Evolutionary conservation across 2,329 filamentous ascomycete species (phyloP).

Genomic region (Cladosporium sp.): DNA sequence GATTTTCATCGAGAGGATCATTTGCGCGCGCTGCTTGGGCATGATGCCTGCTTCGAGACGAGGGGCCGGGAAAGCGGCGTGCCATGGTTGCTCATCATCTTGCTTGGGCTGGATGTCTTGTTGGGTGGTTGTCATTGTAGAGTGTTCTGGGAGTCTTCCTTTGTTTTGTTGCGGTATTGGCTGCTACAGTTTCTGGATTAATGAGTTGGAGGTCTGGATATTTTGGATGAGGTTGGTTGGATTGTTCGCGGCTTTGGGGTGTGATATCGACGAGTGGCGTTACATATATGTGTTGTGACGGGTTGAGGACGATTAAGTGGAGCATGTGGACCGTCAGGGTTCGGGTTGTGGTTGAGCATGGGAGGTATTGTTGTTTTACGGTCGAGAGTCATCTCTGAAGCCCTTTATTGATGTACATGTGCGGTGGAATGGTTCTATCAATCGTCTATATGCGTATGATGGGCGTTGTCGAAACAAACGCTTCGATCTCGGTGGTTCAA

Average conservation of each 20-base stretch:
- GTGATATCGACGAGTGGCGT: not conserved
- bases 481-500: not conserved
- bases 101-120: not conserved
- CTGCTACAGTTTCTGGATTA: no score
- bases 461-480: not conserved
- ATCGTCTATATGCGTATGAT: not conserved
- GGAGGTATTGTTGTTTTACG: not conserved
- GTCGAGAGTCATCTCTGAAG: not conserved
- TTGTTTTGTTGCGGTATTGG: not conserved
- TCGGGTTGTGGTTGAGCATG: not conserved
- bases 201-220: not conserved
- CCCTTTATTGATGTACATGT: not conserved
- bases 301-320: not conserved
- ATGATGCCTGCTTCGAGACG: constrained; percentile 40
- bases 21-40: constrained; percentile 40
- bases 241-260: not conserved
- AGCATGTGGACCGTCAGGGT: not conserved
- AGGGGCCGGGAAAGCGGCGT: constrained; percentile 45
- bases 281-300: not conserved
- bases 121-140: not conserved
- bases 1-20: constrained; percentile 38
- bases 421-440: not conserved
- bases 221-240: not conserved
- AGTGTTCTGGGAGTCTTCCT: not conserved
- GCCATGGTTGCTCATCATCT: constrained; percentile 35